Evolutionary conservation across 768 basidiomycete genomes (phyloP).

Genomic region (Tubosaeta brunneosetosa): DNA sequence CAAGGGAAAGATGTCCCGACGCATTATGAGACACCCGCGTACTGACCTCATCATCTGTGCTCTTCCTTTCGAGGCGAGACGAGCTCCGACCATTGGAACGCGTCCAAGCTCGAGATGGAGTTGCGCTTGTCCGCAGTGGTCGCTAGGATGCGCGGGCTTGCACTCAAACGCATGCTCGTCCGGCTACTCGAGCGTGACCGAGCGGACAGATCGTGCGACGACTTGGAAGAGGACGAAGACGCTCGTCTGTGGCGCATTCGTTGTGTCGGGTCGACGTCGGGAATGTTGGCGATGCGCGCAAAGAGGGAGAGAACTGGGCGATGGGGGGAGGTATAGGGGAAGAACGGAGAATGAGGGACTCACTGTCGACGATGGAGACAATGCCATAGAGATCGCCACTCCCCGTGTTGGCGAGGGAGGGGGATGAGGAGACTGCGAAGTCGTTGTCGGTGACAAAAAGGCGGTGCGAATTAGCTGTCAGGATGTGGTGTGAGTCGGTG

Average conservation of each 20-base stretch:
- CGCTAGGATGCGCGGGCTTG: constrained; percentile 31
- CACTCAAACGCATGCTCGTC: constrained; percentile 33
- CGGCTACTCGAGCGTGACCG: constrained; percentile 43
- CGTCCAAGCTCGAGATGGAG: constrained; percentile 29
- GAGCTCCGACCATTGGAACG: constrained; percentile 32
- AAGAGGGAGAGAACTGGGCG: constrained; percentile 69
- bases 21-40: background rate
- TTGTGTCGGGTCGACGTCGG: constrained; percentile 69
- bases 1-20: background rate
- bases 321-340: background rate
- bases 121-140: constrained; percentile 27
- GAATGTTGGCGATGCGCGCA: constrained; percentile 67
- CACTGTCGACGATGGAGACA: constrained; percentile 81
- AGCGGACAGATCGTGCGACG: constrained; percentile 36
- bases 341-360: constrained; percentile 20
- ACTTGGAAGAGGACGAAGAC: constrained; percentile 63
- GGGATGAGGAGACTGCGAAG: constrained; percentile 44
- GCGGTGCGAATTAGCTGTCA: constrained; percentile 71
- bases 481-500: constrained; percentile 1
- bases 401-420: constrained; percentile 35
- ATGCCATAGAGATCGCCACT: constrained; percentile 58
- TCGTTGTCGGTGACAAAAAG: constrained; percentile 70
- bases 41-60: constrained; percentile 7
- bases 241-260: constrained; percentile 79
- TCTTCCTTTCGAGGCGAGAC: constrained; percentile 30